Percentiles rank a stretch among this genome's conserved stretches.
Conservation (phyloP, 1,139 yeast species). For the Lizanozyma gosingica region DNA sequence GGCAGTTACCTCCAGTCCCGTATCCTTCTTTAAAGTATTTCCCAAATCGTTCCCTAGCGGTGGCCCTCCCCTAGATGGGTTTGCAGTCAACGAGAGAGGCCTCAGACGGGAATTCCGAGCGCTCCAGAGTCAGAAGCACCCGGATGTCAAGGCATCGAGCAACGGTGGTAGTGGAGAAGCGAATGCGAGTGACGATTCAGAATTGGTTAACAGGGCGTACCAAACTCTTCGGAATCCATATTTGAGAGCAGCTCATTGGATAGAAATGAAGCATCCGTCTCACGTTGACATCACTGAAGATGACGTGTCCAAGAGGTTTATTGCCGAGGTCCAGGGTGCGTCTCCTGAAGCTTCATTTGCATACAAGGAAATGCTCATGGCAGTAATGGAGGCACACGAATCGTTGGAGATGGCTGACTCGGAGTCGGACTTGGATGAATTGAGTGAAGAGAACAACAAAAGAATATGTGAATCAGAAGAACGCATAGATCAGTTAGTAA, state of each 20-base stretch:
- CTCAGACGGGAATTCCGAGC: conserved; percentile 67
- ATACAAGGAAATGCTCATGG: conserved; percentile 57
- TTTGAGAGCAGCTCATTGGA: conserved; percentile 39
- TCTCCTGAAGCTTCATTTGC: conserved; percentile 23
- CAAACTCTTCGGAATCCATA: conserved; percentile 62
- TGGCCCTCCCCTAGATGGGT: conserved; percentile 58
- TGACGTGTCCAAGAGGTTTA: conserved; percentile 28
- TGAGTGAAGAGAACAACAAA: conserved; percentile 46
- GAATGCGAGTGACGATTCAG: conserved; percentile 27
- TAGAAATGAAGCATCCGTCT: conserved; percentile 28
- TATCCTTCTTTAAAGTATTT: conserved; percentile 46
- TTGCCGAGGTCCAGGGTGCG: conserved; percentile 22
- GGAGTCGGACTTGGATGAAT: conserved; percentile 45
- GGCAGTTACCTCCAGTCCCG: not conserved
- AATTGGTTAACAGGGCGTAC: conserved; percentile 68
- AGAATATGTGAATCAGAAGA: conserved; percentile 38
- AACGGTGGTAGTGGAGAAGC: conserved; percentile 6
- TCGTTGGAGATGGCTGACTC: conserved; percentile 53
- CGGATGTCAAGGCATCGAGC: conserved; percentile 50
- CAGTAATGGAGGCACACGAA: conserved; percentile 77
- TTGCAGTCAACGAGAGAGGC: conserved; percentile 42
- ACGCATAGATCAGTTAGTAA: conserved; percentile 19
- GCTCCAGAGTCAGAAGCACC: conserved; percentile 71
- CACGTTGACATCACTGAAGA: conserved; percentile 33
- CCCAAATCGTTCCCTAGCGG: conserved; percentile 67